Conservation (phyloP, 129 eudicot species). For the Ambrosia artemisiifolia region DNA sequence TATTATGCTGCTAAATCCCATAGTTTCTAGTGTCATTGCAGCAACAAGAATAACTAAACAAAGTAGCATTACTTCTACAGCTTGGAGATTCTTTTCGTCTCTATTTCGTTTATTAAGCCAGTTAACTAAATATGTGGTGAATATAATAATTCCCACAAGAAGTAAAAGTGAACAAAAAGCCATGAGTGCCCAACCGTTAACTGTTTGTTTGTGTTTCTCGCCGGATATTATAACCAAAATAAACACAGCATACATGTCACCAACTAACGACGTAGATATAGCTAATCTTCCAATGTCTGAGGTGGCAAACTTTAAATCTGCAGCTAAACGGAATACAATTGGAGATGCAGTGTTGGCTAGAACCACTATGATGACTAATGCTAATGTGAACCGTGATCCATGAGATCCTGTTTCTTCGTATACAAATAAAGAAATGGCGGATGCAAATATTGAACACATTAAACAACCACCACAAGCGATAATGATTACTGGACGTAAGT, state of each 20-base stretch:
- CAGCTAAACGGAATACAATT: constrained; percentile 62
- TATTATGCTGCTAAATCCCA: constrained; percentile 75
- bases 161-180: constrained; percentile 37
- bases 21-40: constrained; percentile 60
- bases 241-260: constrained; percentile 55
- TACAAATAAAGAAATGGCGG: constrained; percentile 53
- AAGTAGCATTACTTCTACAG: constrained; percentile 53
- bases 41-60: constrained; percentile 53
- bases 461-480: constrained; percentile 57
- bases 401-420: constrained; percentile 47
- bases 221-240: constrained; percentile 51
- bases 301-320: constrained; percentile 69
- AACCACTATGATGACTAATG: constrained; percentile 49
- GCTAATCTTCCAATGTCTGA: constrained; percentile 83
- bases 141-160: constrained; percentile 44
- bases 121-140: constrained; percentile 40
- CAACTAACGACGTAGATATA: constrained; percentile 54
- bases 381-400: constrained; percentile 46
- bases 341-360: constrained; percentile 82
- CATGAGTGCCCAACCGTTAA: constrained; percentile 35
- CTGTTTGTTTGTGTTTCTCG: constrained; percentile 17
- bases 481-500: constrained; percentile 49
- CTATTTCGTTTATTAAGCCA: constrained; percentile 67
- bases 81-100: constrained; percentile 64
- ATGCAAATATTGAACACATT: constrained; percentile 61